Base-by-base conservation (phyloP, 2,329 filamentous ascomycete species). In the Chrysosporium queenslandicum region DNA sequence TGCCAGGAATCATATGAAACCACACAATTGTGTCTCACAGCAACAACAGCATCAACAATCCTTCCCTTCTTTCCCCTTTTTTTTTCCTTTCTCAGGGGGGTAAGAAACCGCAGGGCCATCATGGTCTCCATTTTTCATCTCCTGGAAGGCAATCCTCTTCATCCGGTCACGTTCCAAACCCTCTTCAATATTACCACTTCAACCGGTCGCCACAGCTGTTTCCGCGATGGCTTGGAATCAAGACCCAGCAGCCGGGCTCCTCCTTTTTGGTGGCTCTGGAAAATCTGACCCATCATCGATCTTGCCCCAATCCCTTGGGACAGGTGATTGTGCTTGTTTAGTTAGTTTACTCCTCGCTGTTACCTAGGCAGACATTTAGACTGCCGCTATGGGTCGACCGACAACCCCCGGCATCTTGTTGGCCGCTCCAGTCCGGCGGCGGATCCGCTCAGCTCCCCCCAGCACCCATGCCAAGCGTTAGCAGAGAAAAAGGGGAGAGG, bases 261-360 rank as follows among this genome's bases (percentile, higher is more conserved):
- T 20, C 36, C n/a, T 20, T 36, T 43, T 11, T 12, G 25, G 36
- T 25, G 14, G 36, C 18, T n/a, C 18, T 50, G 18, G 14, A 50
- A n/a, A 50, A 50, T 50, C 48, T 51, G 49, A 51, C 49, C 39
- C 49, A 51, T 50, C 48, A 50, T 14, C 20, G 46, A 49, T 32
- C 47, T 41, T 27, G 37, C 46, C 37, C 46, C 36, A 40, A 14
- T 48, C 46, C 20, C 21, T 21, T 48, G 46, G 46, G 46, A 48
- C 46, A 40, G n/a, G n/a, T 41, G 46, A 40, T 49, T 30, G 25
- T 12, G 6, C n/a, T 46, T 20, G n/a, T 36, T 37, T 37, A 7
- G 32, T 37, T 18, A 27, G 16, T 47, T 6, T 30, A 5, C 12
- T 14, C 14, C 18, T 5, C 9, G 20, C 21, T 1, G 32, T 27